Percentiles rank a stretch among this genome's conserved stretches.
Evolutionary conservation across 352 stramenopile genomes (phyloP).

Genomic region (Peronospora tabacina): DNA sequence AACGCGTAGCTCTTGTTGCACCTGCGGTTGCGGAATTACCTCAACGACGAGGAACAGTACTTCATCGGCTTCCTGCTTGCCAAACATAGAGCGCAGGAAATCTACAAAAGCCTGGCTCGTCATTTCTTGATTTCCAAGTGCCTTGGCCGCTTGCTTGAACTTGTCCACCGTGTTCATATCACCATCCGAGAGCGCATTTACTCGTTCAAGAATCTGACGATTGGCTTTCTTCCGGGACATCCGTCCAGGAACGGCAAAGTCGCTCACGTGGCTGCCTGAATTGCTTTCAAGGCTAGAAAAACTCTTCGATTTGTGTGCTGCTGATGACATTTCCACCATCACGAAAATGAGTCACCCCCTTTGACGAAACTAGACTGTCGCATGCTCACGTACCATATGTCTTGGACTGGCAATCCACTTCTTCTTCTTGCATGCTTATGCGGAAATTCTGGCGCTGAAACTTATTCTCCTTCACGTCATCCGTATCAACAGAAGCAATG

Average conservation of each 20-base stretch:
- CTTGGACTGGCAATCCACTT: slow-evolving; percentile 18
- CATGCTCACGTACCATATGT: slow-evolving; percentile 33
- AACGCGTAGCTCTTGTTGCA: slow-evolving; percentile 51
- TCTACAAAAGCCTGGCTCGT: slow-evolving; percentile 48
- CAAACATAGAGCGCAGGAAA: slow-evolving; percentile 54
- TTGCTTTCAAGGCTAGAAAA: slow-evolving; percentile 25
- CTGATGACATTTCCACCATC: slow-evolving; percentile 12
- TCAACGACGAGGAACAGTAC: slow-evolving; percentile 58
- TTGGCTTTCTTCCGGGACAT: slow-evolving; percentile 54
- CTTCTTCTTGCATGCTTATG: slow-evolving; percentile 18
- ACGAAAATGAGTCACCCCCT: slow-evolving; percentile 7
- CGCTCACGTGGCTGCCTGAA: slow-evolving; percentile 11
- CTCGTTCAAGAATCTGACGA: slow-evolving; percentile 57
- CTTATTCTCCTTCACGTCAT: slow-evolving; percentile 15
- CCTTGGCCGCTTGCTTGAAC: slow-evolving; percentile 66
- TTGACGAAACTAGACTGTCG: background rate
- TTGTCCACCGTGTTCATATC: slow-evolving; percentile 38
- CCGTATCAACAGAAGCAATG: slow-evolving; percentile 15
- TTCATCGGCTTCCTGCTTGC: slow-evolving; percentile 43
- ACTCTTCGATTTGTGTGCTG: slow-evolving; percentile 34
- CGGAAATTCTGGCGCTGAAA: slow-evolving; percentile 13
- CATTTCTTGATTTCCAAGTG: slow-evolving; percentile 67
- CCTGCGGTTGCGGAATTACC: slow-evolving; percentile 47
- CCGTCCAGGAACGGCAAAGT: slow-evolving; percentile 19
- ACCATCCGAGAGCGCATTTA: slow-evolving; percentile 46